Conservation (phyloP, 2,329 filamentous ascomycete species). For the Cyanodermella asteris region DNA sequence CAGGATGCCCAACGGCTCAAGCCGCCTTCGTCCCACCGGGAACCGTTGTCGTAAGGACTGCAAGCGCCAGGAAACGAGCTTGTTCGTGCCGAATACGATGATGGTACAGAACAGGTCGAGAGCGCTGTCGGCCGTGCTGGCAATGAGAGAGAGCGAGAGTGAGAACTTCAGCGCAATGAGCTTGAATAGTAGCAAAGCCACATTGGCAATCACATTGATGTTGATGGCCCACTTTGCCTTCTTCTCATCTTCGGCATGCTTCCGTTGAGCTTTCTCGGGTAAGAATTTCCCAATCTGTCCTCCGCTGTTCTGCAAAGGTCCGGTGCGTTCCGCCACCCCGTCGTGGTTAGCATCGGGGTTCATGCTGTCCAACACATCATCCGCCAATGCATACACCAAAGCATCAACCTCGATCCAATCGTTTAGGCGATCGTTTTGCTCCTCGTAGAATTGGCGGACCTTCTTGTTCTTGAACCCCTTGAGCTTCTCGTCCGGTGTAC, state of each 20-base stretch:
- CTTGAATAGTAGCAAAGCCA: slow-evolving; percentile 33
- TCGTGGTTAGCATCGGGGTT: slow-evolving; percentile 35
- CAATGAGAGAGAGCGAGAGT: slow-evolving; percentile 37
- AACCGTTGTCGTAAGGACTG: slow-evolving; percentile 29
- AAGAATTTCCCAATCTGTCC: slow-evolving; percentile 33
- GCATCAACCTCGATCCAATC: slow-evolving; percentile 38
- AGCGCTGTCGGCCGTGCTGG: slow-evolving; percentile 38
- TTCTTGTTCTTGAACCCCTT: slow-evolving; percentile 25
- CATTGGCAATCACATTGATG: slow-evolving; percentile 38
- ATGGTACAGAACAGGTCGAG: slow-evolving; percentile 39
- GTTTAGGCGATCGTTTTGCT: slow-evolving; percentile 30
- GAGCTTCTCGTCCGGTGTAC: slow-evolving; percentile 30
- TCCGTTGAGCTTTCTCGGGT: slow-evolving; percentile 30
- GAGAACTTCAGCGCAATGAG: slow-evolving; percentile 32
- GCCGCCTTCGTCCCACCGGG: slow-evolving; percentile 32
- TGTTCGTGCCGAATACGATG: slow-evolving; percentile 40
- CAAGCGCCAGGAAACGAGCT: slow-evolving; percentile 38
- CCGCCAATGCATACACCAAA: slow-evolving; percentile 31
- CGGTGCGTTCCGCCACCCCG: slow-evolving; percentile 30
- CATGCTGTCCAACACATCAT: slow-evolving; percentile 39
- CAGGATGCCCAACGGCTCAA: slow-evolving; percentile 40
- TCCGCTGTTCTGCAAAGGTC: slow-evolving; percentile 25
- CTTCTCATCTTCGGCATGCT: slow-evolving; percentile 22
- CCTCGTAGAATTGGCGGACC: slow-evolving; percentile 6
- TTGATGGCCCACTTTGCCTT: slow-evolving; percentile 36